Evolutionary conservation across 2,329 filamentous ascomycete genomes (phyloP), one percentile per base, ranked within the genome.

Genomic region (Cladorrhinum sp.): DNA sequence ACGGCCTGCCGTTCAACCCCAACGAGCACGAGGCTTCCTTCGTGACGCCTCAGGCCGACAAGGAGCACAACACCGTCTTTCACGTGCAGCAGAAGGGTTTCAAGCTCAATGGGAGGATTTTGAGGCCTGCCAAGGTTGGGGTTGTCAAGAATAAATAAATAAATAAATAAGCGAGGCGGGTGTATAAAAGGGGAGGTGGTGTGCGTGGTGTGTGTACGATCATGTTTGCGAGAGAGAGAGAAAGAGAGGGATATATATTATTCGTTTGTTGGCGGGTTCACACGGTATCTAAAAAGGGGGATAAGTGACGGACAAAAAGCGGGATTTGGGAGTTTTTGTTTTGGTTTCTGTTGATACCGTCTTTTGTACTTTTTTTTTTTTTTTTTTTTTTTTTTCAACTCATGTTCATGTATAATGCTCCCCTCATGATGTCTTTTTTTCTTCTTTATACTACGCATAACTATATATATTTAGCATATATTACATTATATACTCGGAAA

Each of bases 11-110:
- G 77, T 99, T 99, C 81, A 89, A 99, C 80, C 93, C 95, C 67
- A 97, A 97, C 77, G 84, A 91, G 77, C 95, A 98, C 75, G 95
- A 99, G 82, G 95, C 95, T 39, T 95, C 91, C 21, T 98, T 98
- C 79, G 93, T 96, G 88, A 87, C 91, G 9, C 91, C 92, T 49
- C 86, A 92, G 80, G 84, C 87, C 57, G 92, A 86, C 68, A 96
- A 96, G 82, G 90, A 96, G 76, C 87, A 98, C 72, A 92, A 91
- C 69, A 90, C 87, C 59, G 91, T 97, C 72, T 95, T 98, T 80
- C 87, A 89, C 74, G 92, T 92, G 55, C 94, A 98, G 82, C 91
- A 91, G 77, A 98, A 96, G 83, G 95, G 95, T 58, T 99, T 96
- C 82, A 87, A 86, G 77, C 85, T 98, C 66, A 98, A 99, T 74